Percentiles rank a stretch among this genome's conserved stretches.
Evolutionary conservation across 176 grass and related monocot species (phyloP).

Genomic region (Musa acuminata): DNA sequence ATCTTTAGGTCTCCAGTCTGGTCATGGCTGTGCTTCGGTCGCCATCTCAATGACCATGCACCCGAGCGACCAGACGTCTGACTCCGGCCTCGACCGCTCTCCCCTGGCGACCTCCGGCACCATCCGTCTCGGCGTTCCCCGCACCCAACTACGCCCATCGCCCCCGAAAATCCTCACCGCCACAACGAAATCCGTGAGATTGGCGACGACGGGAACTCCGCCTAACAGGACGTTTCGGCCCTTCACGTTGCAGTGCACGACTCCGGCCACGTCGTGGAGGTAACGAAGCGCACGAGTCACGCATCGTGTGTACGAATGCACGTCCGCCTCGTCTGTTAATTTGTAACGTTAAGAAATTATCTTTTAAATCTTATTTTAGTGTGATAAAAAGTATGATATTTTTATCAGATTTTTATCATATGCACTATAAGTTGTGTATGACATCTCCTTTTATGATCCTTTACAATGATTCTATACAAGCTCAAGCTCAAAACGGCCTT

Average conservation of each 20-base stretch:
- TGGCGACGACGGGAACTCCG: conserved; percentile 17
- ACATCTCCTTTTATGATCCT: too few relatives aligned
- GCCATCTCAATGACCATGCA: conserved; percentile 82
- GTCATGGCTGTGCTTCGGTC: conserved; percentile 56
- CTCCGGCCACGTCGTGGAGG: conserved; percentile 58
- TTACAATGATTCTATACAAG: too few relatives aligned
- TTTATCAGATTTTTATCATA: too few relatives aligned
- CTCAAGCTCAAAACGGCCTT: too few relatives aligned
- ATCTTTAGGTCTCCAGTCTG: conserved; percentile 23
- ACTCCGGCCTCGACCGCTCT: conserved; percentile 36
- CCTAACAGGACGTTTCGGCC: conserved; percentile 69
- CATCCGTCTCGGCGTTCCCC: conserved; percentile 82
- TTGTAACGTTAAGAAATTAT: too few relatives aligned
- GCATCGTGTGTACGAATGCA: conserved; percentile 29
- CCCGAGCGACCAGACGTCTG: conserved; percentile 86
- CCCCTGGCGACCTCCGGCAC: conserved; percentile 52
- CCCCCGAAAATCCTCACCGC: conserved; percentile 35
- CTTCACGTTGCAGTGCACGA: conserved; percentile 92
- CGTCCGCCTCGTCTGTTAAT: conserved; percentile 19
- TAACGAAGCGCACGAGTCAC: conserved; percentile 52
- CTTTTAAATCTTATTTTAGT: too few relatives aligned
- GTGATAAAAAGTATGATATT: too few relatives aligned
- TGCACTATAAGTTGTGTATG: too few relatives aligned
- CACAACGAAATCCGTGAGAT: conserved; percentile 74
- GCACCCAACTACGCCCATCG: background rate